A percentile compares a stretch with the other conserved stretches of the same genome.
These are phyloP conservation scores for Apostasia shenzhenica DNA, from an alignment of 106 monocot genomes.

Conservation along the genomic window DNA sequence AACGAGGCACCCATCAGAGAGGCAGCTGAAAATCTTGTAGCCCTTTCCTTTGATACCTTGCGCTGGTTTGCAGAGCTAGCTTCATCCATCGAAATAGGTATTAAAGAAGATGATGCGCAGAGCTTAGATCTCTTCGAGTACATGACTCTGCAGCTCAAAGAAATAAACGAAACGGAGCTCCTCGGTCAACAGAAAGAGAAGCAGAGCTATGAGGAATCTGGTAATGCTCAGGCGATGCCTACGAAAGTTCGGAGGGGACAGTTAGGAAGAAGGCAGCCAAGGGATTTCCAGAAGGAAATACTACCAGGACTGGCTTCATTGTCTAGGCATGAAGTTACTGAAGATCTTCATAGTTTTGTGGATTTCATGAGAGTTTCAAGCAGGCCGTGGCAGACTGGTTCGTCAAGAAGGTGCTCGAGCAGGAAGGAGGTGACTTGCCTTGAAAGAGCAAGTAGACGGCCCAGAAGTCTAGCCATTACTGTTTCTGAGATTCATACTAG, in stretches of 20 bases:
- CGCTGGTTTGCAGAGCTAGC: constrained; percentile 30
- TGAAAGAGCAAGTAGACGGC: constrained; percentile 14
- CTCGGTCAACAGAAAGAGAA: not conserved
- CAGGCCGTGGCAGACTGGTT: not conserved
- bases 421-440: not conserved
- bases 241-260: constrained; percentile 26
- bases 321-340: constrained; percentile 53
- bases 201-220: not conserved
- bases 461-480: constrained; percentile 7
- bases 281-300: constrained; percentile 84
- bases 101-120: constrained; percentile 13
- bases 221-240: constrained; percentile 15
- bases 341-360: constrained; percentile 65
- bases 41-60: constrained; percentile 32
- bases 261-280: constrained; percentile 34
- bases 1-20: constrained; percentile 13
- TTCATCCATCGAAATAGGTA: not conserved
- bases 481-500: not conserved
- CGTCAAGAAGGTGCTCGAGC: not conserved
- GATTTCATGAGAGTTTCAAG: constrained; percentile 44
- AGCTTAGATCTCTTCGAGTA: constrained; percentile 37
- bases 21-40: constrained; percentile 51
- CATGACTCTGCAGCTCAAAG: constrained; percentile 30
- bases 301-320: constrained; percentile 58
- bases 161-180: constrained; percentile 15